Percentiles rank a stretch among this genome's conserved stretches.
Evolutionary conservation across 176 grass and related monocot genomes (phyloP).

Genomic region (Pharus latifolius): DNA sequence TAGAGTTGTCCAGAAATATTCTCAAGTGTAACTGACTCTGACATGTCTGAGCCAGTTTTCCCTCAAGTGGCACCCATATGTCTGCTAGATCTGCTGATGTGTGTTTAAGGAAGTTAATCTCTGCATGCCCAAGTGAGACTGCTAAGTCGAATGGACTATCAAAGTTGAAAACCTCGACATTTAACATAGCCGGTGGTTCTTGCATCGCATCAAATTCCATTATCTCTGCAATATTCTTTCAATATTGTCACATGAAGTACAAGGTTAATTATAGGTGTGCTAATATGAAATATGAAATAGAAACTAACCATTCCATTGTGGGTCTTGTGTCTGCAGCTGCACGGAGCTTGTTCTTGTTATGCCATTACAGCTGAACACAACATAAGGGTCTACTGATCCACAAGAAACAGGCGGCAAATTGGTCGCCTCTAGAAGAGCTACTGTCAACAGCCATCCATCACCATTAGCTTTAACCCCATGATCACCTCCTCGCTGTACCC

Average conservation of each 20-base stretch:
- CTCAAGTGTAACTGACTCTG: constrained; percentile 66
- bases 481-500: constrained; percentile 64
- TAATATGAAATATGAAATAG: background rate
- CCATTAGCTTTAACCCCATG: constrained; percentile 55
- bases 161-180: constrained; percentile 79
- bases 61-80: constrained; percentile 71
- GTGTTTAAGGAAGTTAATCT: constrained; percentile 81
- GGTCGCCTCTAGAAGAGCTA: constrained; percentile 66
- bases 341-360: constrained; percentile 70
- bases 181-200: constrained; percentile 73
- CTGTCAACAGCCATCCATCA: constrained; percentile 78
- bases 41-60: constrained; percentile 57
- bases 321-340: constrained; percentile 75
- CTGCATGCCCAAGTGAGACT: constrained; percentile 61
- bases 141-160: constrained; percentile 68
- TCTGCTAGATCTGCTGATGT: constrained; percentile 54
- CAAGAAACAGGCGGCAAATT: constrained; percentile 50
- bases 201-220: constrained; percentile 86
- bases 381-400: constrained; percentile 70
- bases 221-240: constrained; percentile 40
- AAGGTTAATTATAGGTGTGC: background rate
- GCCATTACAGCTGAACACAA: constrained; percentile 77
- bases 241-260: background rate
- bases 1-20: constrained; percentile 75
- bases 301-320: constrained; percentile 85